Evolutionary conservation across 345 rosid species (phyloP).

Genomic region (Fremontodendron californicum): DNA sequence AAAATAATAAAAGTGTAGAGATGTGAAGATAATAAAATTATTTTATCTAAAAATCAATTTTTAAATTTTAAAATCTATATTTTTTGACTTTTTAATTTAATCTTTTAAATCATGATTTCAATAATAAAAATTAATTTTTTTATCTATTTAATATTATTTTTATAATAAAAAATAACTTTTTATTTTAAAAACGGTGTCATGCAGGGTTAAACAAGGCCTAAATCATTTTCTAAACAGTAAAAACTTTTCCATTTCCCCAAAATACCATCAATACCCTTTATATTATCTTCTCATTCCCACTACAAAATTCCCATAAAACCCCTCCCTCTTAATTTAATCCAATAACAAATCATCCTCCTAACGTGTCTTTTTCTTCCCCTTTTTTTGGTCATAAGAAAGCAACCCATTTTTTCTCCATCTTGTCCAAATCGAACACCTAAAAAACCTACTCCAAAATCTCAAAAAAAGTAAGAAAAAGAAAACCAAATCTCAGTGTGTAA

Average conservation of each 20-base stretch:
- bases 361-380: neutral
- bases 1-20: too few species aligned
- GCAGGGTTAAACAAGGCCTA: too few species aligned
- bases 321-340: neutral
- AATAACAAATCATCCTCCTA: neutral
- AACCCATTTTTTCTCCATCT: neutral
- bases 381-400: constrained; percentile 3
- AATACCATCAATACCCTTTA: neutral
- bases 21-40: too few species aligned
- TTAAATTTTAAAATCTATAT: too few species aligned
- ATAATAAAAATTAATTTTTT: too few species aligned
- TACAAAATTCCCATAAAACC: neutral
- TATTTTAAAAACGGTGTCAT: too few species aligned
- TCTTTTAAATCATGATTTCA: too few species aligned
- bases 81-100: too few species aligned
- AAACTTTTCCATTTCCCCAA: neutral
- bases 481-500: neutral
- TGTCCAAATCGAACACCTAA: neutral
- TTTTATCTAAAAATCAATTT: too few species aligned
- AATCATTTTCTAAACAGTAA: too few species aligned
- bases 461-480: neutral
- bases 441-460: neutral
- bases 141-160: too few species aligned
- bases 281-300: neutral
- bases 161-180: too few species aligned